Base-by-base conservation (phyloP, 495 filamentous ascomycete species). In the Parmelia sp. region DNA sequence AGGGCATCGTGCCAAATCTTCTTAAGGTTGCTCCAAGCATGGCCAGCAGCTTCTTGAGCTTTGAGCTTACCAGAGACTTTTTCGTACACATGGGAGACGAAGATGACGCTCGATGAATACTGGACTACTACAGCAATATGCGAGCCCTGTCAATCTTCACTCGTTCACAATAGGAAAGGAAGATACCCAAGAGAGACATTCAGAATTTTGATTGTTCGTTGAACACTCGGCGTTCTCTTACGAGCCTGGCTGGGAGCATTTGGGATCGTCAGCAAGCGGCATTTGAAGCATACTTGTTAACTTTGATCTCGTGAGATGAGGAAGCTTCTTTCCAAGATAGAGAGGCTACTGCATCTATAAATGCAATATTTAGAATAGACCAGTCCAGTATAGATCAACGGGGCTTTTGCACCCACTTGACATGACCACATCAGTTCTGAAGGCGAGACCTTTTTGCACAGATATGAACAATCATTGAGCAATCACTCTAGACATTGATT, bases 21-120 rank as follows among this genome's bases (percentile, higher is more conserved):
- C 82, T 97, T 51, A 98, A 98, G 75, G 94, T 98, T 21, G 94
- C 94, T 9, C 94, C 94, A 10, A 97, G 94, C 71, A 98, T 98
- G 92, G 94, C 95, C 31, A 94, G 91, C 69, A 96, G 89, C 74
- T 98, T 95, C 91, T 83, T 96, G 31, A 97, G 93, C 78, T 98
- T 92, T 72, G 94, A 98, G 76, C 72, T 97, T 58, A 91, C 89
- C 33, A 82, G 94, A 65, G 94, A 98, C 76, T 88, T 96, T 71
- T 73, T 96, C 23, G 78, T 92, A 39, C 76, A 74, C 11, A 66
- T 91, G 59, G 81, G 78, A 40, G 74, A 77, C 64, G 72, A 68
- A 39, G 64, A 51, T 25, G 51, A 23, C 3, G 1, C 23, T 53
- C 42, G 49, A 33, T 56, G 49, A 33, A 10, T 12, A 12, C 42